Evolutionary conservation across 208 protist genomes (phyloP), one percentile per base, ranked within the genome.

Genomic region (Zelonia costaricensis): DNA sequence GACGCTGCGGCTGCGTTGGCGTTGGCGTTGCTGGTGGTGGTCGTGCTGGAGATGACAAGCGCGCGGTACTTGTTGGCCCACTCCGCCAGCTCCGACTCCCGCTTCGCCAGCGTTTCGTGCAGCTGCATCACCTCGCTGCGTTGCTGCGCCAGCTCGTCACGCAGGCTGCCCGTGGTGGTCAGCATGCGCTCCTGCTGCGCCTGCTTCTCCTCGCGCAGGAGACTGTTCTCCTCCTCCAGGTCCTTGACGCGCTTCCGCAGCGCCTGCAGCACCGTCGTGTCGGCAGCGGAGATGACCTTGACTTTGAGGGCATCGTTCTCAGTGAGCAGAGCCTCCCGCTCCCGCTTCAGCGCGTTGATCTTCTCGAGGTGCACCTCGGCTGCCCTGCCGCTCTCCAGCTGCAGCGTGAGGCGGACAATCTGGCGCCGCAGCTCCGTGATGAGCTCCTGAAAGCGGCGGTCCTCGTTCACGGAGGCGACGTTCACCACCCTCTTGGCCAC

Each of bases 401-500:
- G 78, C 44, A 95, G 54, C 35, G 88, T 92, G 20, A 92, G 79
- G 6, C 78, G 78, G 60, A 92, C 76, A 51, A 95, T 83, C 60
- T 92, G 89, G 53, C 84, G 79, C 1, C 89, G 81, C 42, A 92
- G 72, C 28, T 84, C 69, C 4, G 76, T 58, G 28, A 92, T 84
- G 15, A 95, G 69, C 49, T 92, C 73, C 62, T 91, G 79, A 53
- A 87, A 88, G 61, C 91, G 82, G 8, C 73, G 65, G 47, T 96
- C 87, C 59, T 96, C 85, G 58, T 93, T 96, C 4, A 93, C 83
- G 1, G 81, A 84, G 16, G 87, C 90, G 9, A 91, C 78, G 52
- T 96, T 96, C 46, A 94, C 76, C 13, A 93, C 68, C 62, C 83
- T 88, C 75, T 95, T 92, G 42, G 92, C 79, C 28, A 91, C 71